Evolutionary conservation across 805 yeast species (phyloP).

Genomic region (Lipomyces oligophaga): DNA sequence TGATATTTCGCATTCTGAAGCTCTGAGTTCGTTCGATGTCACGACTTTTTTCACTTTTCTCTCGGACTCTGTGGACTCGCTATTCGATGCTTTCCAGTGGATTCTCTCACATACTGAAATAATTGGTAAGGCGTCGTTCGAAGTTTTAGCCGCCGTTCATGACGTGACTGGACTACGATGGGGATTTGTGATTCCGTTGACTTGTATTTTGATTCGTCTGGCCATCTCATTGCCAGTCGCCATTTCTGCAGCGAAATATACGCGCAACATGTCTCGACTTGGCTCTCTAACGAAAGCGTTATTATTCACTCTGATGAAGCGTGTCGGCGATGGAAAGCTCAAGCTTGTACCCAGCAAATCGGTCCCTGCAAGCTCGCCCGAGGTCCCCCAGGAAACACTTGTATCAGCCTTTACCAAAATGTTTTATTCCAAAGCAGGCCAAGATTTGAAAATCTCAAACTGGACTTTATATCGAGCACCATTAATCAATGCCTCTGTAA

Average conservation of each 20-base stretch:
- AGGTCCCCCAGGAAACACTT: slow-evolving; percentile 2
- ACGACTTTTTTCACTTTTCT: too few species aligned
- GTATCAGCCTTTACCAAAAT: slow-evolving; percentile 1
- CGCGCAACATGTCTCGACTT: slow-evolving; percentile 1
- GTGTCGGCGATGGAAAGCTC: slow-evolving; percentile 2
- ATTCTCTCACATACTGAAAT: not conserved
- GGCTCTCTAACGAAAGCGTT: slow-evolving; percentile 2
- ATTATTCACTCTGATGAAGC: too few species aligned
- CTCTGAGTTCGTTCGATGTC: too few species aligned
- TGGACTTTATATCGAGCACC: too few species aligned
- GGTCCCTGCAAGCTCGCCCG: slow-evolving; percentile 3
- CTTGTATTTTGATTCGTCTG: slow-evolving; percentile 20
- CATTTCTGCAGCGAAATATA: slow-evolving; percentile 9
- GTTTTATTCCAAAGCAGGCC: too few species aligned
- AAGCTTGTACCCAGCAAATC: not conserved
- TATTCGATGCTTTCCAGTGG: too few species aligned
- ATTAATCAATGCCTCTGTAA: slow-evolving; percentile 4
- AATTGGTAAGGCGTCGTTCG: slow-evolving; percentile 15
- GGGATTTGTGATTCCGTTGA: slow-evolving; percentile 21
- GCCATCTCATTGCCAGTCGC: slow-evolving; percentile 20
- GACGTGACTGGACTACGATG: slow-evolving; percentile 17
- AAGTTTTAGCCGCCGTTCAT: slow-evolving; percentile 18
- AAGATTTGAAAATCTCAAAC: too few species aligned
- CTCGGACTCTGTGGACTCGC: too few species aligned
- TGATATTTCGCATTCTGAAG: too few species aligned